These are phyloP conservation scores for Jaltomata sinuosa DNA, from an alignment of 257 asterid genomes.

Conservation along the genomic window DNA sequence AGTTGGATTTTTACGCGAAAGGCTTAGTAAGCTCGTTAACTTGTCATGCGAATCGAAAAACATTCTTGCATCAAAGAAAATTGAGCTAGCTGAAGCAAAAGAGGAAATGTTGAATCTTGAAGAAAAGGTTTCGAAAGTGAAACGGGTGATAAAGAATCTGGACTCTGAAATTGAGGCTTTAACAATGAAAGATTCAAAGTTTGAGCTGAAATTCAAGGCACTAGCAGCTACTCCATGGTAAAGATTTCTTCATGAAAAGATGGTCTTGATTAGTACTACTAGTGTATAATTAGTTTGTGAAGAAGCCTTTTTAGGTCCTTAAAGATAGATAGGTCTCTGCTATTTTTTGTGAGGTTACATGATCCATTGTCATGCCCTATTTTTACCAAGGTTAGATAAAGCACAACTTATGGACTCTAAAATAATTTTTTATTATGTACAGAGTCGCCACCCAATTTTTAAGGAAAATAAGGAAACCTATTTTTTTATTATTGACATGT, in stretches of 20 bases:
- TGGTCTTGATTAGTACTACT: too few relatives aligned
- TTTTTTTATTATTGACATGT: too few relatives aligned
- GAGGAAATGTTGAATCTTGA: constrained; percentile 20
- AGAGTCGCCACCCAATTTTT: too few relatives aligned
- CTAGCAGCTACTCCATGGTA: constrained; percentile 43
- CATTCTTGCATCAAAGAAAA: constrained; percentile 16
- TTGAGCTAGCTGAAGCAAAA: constrained; percentile 20
- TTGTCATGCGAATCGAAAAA: constrained; percentile 18
- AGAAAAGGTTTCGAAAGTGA: constrained; percentile 8
- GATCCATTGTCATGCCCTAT: too few relatives aligned
- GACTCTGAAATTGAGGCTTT: constrained; percentile 27
- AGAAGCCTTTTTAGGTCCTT: too few relatives aligned
- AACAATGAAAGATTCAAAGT: constrained; percentile 11
- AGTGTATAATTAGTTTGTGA: too few relatives aligned
- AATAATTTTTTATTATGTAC: too few relatives aligned
- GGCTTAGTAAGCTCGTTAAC: constrained; percentile 19
- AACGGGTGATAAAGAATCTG: constrained; percentile 3
- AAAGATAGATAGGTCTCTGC: too few relatives aligned
- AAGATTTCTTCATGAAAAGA: background rate
- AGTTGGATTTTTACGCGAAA: constrained; percentile 40
- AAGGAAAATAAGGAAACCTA: too few relatives aligned
- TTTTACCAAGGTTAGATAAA: too few relatives aligned
- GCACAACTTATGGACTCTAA: too few relatives aligned
- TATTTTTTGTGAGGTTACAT: too few relatives aligned
- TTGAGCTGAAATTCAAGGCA: constrained; percentile 12